A percentile compares a stretch with the other conserved stretches of the same genome.
phyloP scores from a whole-genome alignment of 176 grass and related monocot species.

The Neostapfia colusana region DNA sequence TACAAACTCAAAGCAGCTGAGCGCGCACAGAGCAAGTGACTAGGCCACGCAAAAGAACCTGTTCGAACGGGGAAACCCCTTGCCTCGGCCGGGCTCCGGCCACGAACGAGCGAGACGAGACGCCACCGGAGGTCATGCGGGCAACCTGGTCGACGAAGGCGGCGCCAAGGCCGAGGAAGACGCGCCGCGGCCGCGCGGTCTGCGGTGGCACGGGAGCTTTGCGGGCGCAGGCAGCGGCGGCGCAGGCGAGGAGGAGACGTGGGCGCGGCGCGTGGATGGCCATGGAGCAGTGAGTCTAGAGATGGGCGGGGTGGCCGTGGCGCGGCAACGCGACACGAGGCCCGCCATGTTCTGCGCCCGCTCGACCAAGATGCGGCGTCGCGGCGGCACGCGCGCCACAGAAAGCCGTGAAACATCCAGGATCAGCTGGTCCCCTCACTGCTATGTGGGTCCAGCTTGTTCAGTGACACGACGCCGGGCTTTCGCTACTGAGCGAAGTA shows the following conservation, averaged over 20 bases:
- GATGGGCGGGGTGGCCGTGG: constrained; percentile 10
- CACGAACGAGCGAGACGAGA: constrained; percentile 53
- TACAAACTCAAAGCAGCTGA: not conserved
- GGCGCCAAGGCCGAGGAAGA: constrained; percentile 68
- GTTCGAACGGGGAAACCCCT: constrained; percentile 77
- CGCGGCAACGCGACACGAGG: constrained; percentile 1
- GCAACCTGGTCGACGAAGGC: constrained; percentile 56
- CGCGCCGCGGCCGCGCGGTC: constrained; percentile 49
- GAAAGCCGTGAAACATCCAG: not conserved
- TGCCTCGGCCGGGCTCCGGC: constrained; percentile 65
- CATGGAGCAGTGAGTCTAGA: constrained; percentile 35
- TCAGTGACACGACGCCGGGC: not conserved
- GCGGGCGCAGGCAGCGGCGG: constrained; percentile 18
- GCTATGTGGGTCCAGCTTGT: not conserved
- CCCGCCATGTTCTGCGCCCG: not conserved
- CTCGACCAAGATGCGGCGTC: constrained; percentile 23
- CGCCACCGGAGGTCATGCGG: constrained; percentile 62
- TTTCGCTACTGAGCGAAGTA: not conserved
- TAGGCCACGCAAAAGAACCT: constrained; percentile 45
- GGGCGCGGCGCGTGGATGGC: constrained; percentile 49
- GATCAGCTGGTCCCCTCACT: not conserved
- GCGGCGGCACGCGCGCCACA: constrained; percentile 61
- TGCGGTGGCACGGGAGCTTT: constrained; percentile 24
- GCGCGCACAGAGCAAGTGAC: not conserved
- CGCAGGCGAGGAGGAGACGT: constrained; percentile 22